phyloP scores from a whole-genome alignment of 805 yeast species.

The Starmerella vaccinii region DNA sequence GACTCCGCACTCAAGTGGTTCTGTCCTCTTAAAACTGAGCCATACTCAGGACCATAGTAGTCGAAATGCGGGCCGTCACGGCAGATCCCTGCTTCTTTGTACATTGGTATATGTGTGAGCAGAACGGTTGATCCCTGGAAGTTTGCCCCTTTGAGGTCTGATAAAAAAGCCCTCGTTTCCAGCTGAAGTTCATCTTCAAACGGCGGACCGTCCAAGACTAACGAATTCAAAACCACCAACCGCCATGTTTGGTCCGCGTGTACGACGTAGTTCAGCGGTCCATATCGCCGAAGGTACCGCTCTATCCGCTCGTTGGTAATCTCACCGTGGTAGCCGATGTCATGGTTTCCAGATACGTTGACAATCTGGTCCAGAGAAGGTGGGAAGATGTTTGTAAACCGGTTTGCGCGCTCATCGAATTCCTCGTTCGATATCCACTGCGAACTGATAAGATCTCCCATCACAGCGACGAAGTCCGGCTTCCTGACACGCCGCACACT shows the following conservation, averaged over 20 bases:
- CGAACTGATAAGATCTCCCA: too few species aligned
- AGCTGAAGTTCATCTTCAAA: slow-evolving; percentile 58
- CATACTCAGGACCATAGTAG: slow-evolving; percentile 46
- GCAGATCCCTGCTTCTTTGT: slow-evolving; percentile 72
- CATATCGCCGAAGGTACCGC: slow-evolving; percentile 63
- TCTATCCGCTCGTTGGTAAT: slow-evolving; percentile 85
- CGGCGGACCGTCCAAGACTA: slow-evolving; percentile 85
- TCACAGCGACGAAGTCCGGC: too few species aligned
- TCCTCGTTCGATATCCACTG: slow-evolving; percentile 92
- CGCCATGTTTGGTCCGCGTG: slow-evolving; percentile 61
- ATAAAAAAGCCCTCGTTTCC: slow-evolving; percentile 64
- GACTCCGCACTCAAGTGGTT: slow-evolving; percentile 67
- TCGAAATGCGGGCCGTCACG: slow-evolving; percentile 70
- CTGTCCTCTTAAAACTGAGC: slow-evolving; percentile 66
- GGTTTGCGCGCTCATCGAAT: slow-evolving; percentile 63
- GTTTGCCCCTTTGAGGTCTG: slow-evolving; percentile 38
- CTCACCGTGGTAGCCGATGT: slow-evolving; percentile 91
- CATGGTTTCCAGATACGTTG: slow-evolving; percentile 91
- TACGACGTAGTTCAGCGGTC: slow-evolving; percentile 68
- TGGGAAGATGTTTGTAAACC: slow-evolving; percentile 38
- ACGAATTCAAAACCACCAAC: slow-evolving; percentile 73
- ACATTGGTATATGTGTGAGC: slow-evolving; percentile 82
- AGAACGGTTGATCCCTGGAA: slow-evolving; percentile 73
- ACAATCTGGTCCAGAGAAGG: slow-evolving; percentile 37
- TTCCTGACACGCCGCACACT: slow-evolving; percentile 51